phyloP scores from a whole-genome alignment of 2,329 filamentous ascomycete species.

The Pseudogymnoascus pannorum region DNA sequence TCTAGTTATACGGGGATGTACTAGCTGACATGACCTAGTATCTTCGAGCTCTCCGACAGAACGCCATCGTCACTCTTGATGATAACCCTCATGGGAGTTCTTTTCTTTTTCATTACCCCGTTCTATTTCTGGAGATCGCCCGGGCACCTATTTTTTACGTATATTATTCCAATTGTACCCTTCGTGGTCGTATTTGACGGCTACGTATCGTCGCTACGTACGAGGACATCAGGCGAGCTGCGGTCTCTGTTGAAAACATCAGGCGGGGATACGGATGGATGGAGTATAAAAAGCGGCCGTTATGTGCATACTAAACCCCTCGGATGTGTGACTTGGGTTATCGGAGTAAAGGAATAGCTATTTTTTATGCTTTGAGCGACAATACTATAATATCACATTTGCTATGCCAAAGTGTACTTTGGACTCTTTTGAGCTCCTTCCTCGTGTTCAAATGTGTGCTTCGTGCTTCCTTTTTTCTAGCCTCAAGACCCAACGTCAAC shows the following conservation, averaged over 20 bases:
- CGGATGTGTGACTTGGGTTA: slow-evolving; percentile 40
- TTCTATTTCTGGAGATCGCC: slow-evolving; percentile 37
- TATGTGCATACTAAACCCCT: slow-evolving; percentile 40
- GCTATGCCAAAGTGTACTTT: neutral
- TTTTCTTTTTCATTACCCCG: slow-evolving; percentile 45
- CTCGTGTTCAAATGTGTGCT: neutral
- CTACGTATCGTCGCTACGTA: slow-evolving; percentile 57
- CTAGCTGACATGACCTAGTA: slow-evolving; percentile 31
- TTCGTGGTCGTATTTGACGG: slow-evolving; percentile 64
- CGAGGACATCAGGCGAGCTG: slow-evolving; percentile 59
- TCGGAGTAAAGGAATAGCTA: slow-evolving; percentile 30
- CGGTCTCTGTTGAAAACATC: slow-evolving; percentile 49
- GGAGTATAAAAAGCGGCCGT: slow-evolving; percentile 35
- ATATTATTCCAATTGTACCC: slow-evolving; percentile 58
- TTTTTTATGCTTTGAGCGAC: neutral
- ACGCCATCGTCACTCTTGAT: slow-evolving; percentile 46
- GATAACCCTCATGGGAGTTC: slow-evolving; percentile 44
- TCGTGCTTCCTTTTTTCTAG: too few species aligned
- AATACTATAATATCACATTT: neutral
- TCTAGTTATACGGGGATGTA: neutral
- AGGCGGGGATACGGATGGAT: slow-evolving; percentile 35
- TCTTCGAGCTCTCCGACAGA: slow-evolving; percentile 69
- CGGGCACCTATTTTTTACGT: slow-evolving; percentile 53
- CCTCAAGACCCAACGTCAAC: neutral
- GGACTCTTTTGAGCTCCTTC: neutral